Conservation (phyloP, 2,329 filamentous ascomycete species). For the Penicillium palitans region DNA sequence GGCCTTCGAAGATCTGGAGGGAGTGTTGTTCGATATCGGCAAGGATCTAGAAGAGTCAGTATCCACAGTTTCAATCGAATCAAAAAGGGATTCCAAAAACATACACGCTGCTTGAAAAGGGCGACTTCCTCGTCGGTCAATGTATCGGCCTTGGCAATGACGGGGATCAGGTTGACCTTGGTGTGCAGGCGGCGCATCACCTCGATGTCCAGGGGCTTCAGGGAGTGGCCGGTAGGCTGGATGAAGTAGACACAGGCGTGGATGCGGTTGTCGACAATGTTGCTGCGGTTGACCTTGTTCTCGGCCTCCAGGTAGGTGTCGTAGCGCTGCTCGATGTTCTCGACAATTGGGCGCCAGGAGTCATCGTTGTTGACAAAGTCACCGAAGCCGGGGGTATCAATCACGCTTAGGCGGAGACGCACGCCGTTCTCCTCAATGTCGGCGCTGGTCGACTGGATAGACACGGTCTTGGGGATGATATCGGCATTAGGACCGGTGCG, state of each 20-base stretch:
- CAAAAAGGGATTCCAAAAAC: slow-evolving; percentile 34
- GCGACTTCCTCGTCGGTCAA: slow-evolving; percentile 94
- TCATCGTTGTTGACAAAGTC: slow-evolving; percentile 99
- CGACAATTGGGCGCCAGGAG: slow-evolving; percentile 97
- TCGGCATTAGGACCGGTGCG: slow-evolving; percentile 96
- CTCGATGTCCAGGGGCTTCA: slow-evolving; percentile 98
- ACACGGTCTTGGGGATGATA: slow-evolving; percentile 97
- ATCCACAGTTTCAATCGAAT: background rate
- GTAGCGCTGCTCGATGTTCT: slow-evolving; percentile 99
- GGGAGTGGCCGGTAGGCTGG: slow-evolving; percentile 94
- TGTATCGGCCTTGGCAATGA: slow-evolving; percentile 98
- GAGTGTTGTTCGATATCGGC: slow-evolving; percentile 95
- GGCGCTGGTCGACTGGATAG: slow-evolving; percentile 90
- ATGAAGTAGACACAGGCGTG: slow-evolving; percentile 99
- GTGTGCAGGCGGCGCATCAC: slow-evolving; percentile 99
- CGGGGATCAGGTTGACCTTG: slow-evolving; percentile 99
- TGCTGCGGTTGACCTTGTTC: slow-evolving; percentile 99
- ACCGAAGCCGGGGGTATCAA: slow-evolving; percentile 96
- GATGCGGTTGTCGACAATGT: slow-evolving; percentile 98
- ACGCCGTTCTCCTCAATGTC: slow-evolving; percentile 99
- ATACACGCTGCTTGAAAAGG: slow-evolving; percentile 92
- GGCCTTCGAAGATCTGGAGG: slow-evolving; percentile 98
- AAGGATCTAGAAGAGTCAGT: slow-evolving; percentile 68
- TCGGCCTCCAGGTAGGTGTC: slow-evolving; percentile 98
- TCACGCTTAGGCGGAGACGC: slow-evolving; percentile 90